Conservation (phyloP, 2,329 filamentous ascomycete genomes). For the Periconia sp. region DNA sequence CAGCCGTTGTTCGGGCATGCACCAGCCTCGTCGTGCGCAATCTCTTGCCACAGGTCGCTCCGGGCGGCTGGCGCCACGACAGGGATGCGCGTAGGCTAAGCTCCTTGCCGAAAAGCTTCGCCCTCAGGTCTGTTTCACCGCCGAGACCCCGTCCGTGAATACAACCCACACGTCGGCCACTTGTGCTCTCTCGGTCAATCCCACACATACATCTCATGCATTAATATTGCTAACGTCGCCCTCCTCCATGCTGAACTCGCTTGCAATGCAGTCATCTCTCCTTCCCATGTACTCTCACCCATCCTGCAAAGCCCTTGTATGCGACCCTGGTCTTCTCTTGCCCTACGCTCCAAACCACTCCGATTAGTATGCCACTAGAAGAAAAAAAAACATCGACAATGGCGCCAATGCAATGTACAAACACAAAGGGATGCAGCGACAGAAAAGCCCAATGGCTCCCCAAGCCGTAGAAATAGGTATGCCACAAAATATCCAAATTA, state of each 20-base stretch:
- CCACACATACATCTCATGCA: conserved; percentile 11
- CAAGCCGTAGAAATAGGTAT: conserved; percentile 1
- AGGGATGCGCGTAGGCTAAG: conserved; percentile 14
- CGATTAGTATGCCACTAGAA: conserved; percentile 10
- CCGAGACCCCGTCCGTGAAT: conserved; percentile 6
- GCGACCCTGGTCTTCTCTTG: background rate
- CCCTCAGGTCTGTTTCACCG: conserved; percentile 11
- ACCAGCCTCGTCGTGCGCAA: no score
- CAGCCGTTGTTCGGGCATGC: no score
- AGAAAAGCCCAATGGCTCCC: background rate
- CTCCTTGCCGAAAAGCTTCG: conserved; percentile 22
- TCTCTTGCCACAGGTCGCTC: no score
- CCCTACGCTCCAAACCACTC: background rate
- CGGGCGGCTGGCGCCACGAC: conserved; percentile 1
- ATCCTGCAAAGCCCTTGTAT: background rate
- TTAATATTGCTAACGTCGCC: conserved; percentile 11
- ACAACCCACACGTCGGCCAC: background rate
- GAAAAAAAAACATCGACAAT: conserved; percentile 1
- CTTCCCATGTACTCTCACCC: background rate
- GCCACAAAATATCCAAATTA: conserved; percentile 8
- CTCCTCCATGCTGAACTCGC: background rate
- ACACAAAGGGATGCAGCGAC: background rate
- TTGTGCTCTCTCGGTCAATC: no score
- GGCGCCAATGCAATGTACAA: conserved; percentile 11
- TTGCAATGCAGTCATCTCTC: background rate